A percentile compares a stretch with the other conserved stretches of the same genome.
Evolutionary conservation across 2,329 filamentous ascomycete species (phyloP).

Genomic region (Acrocalymma vagum): DNA sequence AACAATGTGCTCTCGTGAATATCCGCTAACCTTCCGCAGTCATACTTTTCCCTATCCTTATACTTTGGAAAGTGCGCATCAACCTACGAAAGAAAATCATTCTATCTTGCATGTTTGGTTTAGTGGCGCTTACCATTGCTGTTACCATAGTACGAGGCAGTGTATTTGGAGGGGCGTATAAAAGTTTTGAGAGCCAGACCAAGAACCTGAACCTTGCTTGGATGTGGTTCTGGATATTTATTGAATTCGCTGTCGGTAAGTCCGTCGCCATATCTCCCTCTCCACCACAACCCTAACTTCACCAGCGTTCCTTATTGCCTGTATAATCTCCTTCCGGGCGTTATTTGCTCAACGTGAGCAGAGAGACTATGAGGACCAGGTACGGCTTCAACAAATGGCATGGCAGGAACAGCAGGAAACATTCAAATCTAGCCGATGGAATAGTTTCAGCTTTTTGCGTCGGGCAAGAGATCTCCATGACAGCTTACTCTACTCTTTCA

Average conservation of each 20-base stretch:
- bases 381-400: no score
- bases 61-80: constrained; percentile 13
- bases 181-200: constrained; percentile 5
- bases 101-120: constrained; percentile 12
- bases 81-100: constrained; percentile 12
- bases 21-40: constrained; percentile 6
- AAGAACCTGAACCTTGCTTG: constrained; percentile 5
- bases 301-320: constrained; percentile 14
- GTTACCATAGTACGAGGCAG: constrained; percentile 16
- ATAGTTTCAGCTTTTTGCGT: background rate
- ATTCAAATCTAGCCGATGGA: no score
- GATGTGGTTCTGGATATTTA: constrained; percentile 16
- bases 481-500: constrained; percentile 12
- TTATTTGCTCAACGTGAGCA: constrained; percentile 10
- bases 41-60: constrained; percentile 13
- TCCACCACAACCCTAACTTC: background rate
- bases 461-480: constrained; percentile 11
- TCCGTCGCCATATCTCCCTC: background rate
- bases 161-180: constrained; percentile 9
- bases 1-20: background rate
- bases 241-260: constrained; percentile 14
- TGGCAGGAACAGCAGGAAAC: no score
- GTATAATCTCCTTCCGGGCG: constrained; percentile 12
- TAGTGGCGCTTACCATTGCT: constrained; percentile 16
- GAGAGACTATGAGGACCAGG: no score